These are phyloP conservation scores for Pittosporum tobira DNA, from an alignment of 129 eudicot genomes.

Conservation along the genomic window DNA sequence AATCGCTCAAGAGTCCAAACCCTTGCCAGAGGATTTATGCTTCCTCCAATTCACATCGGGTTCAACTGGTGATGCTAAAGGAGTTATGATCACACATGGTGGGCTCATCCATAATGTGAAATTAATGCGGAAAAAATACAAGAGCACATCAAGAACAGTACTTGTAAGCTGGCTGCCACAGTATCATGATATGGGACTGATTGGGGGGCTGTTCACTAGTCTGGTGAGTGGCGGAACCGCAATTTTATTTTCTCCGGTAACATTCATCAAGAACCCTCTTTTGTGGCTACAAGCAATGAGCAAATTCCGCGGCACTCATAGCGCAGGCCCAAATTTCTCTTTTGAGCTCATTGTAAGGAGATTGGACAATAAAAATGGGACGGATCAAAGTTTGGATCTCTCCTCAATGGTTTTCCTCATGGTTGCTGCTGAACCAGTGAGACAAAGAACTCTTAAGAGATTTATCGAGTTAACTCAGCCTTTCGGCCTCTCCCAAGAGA, in stretches of 20 bases:
- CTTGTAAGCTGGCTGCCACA: constrained; percentile 92
- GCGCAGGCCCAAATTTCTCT: constrained; percentile 85
- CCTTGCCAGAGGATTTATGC: constrained; percentile 43
- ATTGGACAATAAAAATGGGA: constrained; percentile 46
- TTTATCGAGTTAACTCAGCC: constrained; percentile 63
- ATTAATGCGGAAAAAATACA: constrained; percentile 61
- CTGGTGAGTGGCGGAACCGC: constrained; percentile 73
- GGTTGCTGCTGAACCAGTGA: constrained; percentile 90
- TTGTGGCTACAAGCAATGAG: constrained; percentile 68
- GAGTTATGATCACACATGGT: constrained; percentile 79
- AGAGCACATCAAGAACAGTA: constrained; percentile 66
- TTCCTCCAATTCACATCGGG: constrained; percentile 93
- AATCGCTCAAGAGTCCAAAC: too few species aligned
- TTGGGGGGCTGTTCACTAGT: constrained; percentile 78
- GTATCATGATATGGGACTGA: constrained; percentile 89
- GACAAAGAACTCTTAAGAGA: constrained; percentile 54
- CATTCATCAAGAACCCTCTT: constrained; percentile 69
- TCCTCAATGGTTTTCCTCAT: constrained; percentile 68
- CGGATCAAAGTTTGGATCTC: constrained; percentile 44
- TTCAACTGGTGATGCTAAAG: constrained; percentile 90
- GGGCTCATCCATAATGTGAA: constrained; percentile 79
- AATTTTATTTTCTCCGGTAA: constrained; percentile 58
- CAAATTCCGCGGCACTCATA: constrained; percentile 70
- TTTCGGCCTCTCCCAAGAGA: constrained; percentile 63
- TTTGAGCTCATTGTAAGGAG: constrained; percentile 68